Base-by-base conservation (phyloP, 2,329 filamentous ascomycete species). In the Didymella glomerata region DNA sequence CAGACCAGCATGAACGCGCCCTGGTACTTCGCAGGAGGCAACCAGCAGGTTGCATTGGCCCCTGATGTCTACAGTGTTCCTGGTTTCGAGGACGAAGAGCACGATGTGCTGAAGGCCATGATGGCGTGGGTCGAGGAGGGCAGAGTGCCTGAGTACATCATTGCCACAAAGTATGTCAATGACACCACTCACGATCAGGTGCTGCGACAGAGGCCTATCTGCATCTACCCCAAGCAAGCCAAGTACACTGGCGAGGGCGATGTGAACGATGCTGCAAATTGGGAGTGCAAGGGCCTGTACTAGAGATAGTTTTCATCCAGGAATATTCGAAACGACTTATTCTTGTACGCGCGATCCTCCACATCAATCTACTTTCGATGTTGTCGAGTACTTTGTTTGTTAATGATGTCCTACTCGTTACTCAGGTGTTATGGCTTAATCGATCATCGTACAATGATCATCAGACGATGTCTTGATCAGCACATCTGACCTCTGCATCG, bases 21-120 rank as follows among this genome's bases (percentile, higher is more conserved):
- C 4, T 81, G 80, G 79, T 81, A 81, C 57, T 79, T 82, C 62
- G 79, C 77, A 0, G 79, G 79, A 6, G 45, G 61, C 4, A 61
- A 63, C n/a, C 58, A 66, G 22, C 57, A 53, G 44, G 51, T 34
- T 44, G 30, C 49, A 14, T 48, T 47, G 62, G 61, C 42, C 13
- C 13, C 32, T 13, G 45, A 52, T 48, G 63, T 69, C 2, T 65
- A 71, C 36, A 63, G 72, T 34, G 67, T 71, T 1, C 72, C 72
- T 11, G 70, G 71, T 0, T 75, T 70, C 20, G 60, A 67, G 27
- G 74, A 81, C 25, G 71, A 76, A 0, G 65, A 79, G n/a, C 69
- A 78, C 16, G 84, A 84, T 32, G 76, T 81, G 0, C 63, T 84
- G 30, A 69, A 80, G 10, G 78, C 81, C 0, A 73, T 84, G 28